Conservation (phyloP, 768 basidiomycete species). For the Leccinum obscurum region DNA sequence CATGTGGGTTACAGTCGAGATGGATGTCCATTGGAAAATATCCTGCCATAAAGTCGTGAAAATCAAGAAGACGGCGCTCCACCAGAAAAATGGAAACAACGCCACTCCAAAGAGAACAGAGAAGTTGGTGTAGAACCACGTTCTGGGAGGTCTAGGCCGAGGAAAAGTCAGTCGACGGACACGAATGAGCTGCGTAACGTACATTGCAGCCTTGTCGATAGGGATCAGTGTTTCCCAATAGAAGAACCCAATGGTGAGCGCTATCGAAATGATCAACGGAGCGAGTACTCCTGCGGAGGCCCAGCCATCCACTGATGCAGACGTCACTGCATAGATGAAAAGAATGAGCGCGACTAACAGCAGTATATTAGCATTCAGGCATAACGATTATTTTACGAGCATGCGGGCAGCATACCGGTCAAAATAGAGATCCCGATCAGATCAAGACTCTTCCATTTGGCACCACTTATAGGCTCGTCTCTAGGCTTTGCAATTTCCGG, state of each 20-base stretch:
- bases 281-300: conserved; percentile 43
- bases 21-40: conserved; percentile 41
- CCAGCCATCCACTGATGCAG: conserved; percentile 54
- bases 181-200: conserved; percentile 14
- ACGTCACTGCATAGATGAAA: conserved; percentile 44
- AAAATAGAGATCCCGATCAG: conserved; percentile 39
- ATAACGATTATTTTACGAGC: background rate
- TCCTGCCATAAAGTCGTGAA: conserved; percentile 43
- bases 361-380: background rate
- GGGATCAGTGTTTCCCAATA: conserved; percentile 47
- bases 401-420: conserved; percentile 28
- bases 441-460: conserved; percentile 37
- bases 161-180: background rate
- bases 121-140: conserved; percentile 46
- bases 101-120: conserved; percentile 39
- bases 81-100: conserved; percentile 44
- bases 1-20: conserved; percentile 43
- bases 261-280: conserved; percentile 46
- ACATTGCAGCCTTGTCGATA: conserved; percentile 44
- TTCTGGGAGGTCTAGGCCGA: conserved; percentile 38
- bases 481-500: conserved; percentile 11
- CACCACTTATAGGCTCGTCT: background rate
- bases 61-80: conserved; percentile 34
- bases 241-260: conserved; percentile 46
- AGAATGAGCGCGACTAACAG: conserved; percentile 36